These are phyloP conservation scores for Aspergillus floridensis DNA, from an alignment of 2,329 filamentous ascomycete species.

Conservation along the genomic window DNA sequence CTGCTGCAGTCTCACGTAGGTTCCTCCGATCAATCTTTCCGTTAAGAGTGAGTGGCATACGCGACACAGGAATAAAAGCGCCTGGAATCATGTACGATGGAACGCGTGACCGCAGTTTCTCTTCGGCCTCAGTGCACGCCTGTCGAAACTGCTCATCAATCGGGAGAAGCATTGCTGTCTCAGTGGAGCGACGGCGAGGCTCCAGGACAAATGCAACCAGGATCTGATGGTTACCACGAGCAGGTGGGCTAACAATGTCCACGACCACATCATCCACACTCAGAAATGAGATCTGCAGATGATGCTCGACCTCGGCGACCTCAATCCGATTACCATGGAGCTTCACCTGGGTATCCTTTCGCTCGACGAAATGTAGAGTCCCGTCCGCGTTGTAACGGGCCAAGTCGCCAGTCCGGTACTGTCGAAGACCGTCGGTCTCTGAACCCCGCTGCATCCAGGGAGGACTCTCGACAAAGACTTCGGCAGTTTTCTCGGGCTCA, in stretches of 20 bases:
- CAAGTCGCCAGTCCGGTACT: constrained; percentile 7
- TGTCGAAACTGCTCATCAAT: neutral
- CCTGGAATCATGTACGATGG: neutral
- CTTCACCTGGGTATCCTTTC: neutral
- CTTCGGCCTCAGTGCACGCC: neutral
- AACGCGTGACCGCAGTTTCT: neutral
- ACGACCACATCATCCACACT: neutral
- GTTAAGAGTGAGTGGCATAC: neutral
- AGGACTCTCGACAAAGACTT: neutral
- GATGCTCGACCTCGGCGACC: neutral
- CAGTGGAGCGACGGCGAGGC: neutral
- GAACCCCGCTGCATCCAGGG: neutral
- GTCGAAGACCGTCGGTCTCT: neutral
- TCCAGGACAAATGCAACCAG: neutral
- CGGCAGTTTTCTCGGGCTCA: constrained; percentile 8
- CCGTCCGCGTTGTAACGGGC: neutral
- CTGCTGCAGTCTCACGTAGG: neutral
- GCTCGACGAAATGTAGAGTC: neutral
- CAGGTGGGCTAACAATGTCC: neutral
- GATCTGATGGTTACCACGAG: neutral
- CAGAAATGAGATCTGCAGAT: neutral
- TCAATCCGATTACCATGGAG: constrained; percentile 3
- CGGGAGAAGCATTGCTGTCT: neutral
- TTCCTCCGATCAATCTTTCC: neutral
- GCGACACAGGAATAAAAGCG: neutral